A percentile compares a stretch with the other conserved stretches of the same genome.
These are phyloP conservation scores for Xylariomycetidae sp. DNA, from an alignment of 2,329 filamentous ascomycete species.

Conservation along the genomic window DNA sequence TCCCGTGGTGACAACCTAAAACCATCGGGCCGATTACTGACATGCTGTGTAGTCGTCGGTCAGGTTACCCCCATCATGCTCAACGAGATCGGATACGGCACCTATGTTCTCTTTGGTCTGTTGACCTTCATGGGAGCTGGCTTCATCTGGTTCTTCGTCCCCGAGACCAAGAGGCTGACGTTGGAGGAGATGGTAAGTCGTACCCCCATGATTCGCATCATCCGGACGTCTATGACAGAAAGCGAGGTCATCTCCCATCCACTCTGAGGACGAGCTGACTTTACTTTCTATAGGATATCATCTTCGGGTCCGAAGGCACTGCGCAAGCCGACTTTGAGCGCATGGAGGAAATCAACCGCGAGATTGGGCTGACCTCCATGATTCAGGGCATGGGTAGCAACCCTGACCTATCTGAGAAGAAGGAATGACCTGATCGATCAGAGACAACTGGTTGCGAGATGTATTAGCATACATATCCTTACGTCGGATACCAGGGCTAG, in stretches of 20 bases:
- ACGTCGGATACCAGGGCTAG: no score
- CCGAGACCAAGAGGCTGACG: constrained; percentile 59
- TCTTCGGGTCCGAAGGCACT: constrained; percentile 63
- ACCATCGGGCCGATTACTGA: constrained; percentile 27
- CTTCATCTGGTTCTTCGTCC: constrained; percentile 60
- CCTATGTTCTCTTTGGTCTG: constrained; percentile 66
- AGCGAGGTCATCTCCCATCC: no score
- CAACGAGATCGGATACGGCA: constrained; percentile 60
- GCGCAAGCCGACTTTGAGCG: constrained; percentile 63
- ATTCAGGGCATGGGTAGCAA: constrained; percentile 23
- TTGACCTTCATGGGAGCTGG: constrained; percentile 58
- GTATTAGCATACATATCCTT: no score
- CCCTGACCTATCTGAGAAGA: no score
- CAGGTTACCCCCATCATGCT: constrained; percentile 69
- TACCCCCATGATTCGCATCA: neutral
- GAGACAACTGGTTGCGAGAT: no score
- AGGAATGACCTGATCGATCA: no score
- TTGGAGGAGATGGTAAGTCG: constrained; percentile 57
- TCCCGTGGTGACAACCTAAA: neutral
- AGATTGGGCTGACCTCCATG: constrained; percentile 57
- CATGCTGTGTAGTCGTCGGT: constrained; percentile 50
- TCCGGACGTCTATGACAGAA: neutral
- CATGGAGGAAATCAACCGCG: constrained; percentile 68
- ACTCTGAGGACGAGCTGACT: neutral
- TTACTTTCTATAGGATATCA: constrained; percentile 45